phyloP scores from a whole-genome alignment of 352 stramenopile species.

The Lagenidium giganteum region DNA sequence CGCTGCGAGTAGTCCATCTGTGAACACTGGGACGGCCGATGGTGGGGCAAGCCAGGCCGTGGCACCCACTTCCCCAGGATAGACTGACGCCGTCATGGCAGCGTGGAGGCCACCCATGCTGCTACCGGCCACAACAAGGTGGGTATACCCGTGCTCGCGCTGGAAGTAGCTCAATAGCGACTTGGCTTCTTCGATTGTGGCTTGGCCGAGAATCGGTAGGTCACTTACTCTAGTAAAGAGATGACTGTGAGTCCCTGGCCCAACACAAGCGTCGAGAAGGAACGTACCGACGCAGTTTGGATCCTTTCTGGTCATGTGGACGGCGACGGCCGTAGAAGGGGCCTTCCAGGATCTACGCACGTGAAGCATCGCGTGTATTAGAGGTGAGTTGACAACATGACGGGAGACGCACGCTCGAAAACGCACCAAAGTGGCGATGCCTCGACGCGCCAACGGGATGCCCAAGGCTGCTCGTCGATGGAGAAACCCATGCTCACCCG shows the following conservation, averaged over 20 bases:
- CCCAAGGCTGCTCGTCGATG: constrained; percentile 60
- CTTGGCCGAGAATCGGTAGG: constrained; percentile 64
- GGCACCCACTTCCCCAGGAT: constrained; percentile 54
- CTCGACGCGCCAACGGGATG: constrained; percentile 55
- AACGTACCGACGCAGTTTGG: constrained; percentile 56
- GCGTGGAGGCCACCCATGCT: constrained; percentile 78
- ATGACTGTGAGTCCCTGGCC: not conserved
- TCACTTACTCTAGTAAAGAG: constrained; percentile 44
- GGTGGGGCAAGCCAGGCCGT: constrained; percentile 70
- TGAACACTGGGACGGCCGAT: constrained; percentile 66
- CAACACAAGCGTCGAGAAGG: no score
- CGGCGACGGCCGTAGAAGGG: constrained; percentile 74
- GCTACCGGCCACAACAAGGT: constrained; percentile 62
- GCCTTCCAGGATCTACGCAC: constrained; percentile 63
- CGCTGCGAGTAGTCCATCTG: constrained; percentile 63
- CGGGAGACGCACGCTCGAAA: not conserved
- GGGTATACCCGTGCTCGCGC: constrained; percentile 37
- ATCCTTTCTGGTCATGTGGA: constrained; percentile 60
- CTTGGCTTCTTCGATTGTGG: constrained; percentile 82
- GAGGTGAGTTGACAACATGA: not conserved
- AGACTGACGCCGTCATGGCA: constrained; percentile 71
- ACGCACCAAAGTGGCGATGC: constrained; percentile 56
- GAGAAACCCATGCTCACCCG: constrained; percentile 71
- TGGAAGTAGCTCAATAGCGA: constrained; percentile 66
- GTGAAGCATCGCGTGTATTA: not conserved